Conservation (phyloP, 176 grass and related monocot species). For the Elaeis guineensis region DNA sequence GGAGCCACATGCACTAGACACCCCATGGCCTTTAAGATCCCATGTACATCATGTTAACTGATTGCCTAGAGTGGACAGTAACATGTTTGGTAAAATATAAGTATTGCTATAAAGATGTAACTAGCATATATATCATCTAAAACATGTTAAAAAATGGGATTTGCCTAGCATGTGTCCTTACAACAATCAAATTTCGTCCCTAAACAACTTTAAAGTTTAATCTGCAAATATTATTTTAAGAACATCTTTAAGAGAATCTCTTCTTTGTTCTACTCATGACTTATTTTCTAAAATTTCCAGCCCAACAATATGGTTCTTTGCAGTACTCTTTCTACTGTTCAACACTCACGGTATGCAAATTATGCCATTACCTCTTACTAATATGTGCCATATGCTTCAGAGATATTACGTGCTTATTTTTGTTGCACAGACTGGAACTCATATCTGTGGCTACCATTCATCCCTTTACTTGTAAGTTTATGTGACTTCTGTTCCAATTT, state of each 20-base stretch:
- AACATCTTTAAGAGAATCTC: not conserved
- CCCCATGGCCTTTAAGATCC: too few relatives aligned
- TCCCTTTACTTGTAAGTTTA: constrained; percentile 13
- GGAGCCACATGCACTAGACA: too few relatives aligned
- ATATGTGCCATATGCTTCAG: not conserved
- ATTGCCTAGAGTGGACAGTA: too few relatives aligned
- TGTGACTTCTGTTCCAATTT: too few relatives aligned
- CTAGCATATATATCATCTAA: too few relatives aligned
- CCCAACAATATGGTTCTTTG: constrained; percentile 4
- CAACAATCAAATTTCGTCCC: too few relatives aligned
- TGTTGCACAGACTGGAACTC: constrained; percentile 4
- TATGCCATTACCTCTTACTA: not conserved
- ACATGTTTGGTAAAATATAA: too few relatives aligned
- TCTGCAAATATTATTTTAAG: too few relatives aligned
- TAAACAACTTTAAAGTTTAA: not conserved
- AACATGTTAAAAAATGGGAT: too few relatives aligned
- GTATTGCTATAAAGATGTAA: too few relatives aligned
- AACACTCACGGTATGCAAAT: constrained; percentile 14
- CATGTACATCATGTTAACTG: too few relatives aligned
- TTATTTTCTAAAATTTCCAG: not conserved
- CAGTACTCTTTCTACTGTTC: constrained; percentile 7
- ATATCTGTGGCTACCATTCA: constrained; percentile 10
- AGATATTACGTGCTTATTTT: not conserved
- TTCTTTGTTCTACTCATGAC: not conserved
- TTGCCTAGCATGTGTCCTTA: too few relatives aligned